Percentiles rank a stretch among this genome's conserved stretches.
Conservation (phyloP, 163 green algal species). For the Scenedesmus sp. region DNA sequence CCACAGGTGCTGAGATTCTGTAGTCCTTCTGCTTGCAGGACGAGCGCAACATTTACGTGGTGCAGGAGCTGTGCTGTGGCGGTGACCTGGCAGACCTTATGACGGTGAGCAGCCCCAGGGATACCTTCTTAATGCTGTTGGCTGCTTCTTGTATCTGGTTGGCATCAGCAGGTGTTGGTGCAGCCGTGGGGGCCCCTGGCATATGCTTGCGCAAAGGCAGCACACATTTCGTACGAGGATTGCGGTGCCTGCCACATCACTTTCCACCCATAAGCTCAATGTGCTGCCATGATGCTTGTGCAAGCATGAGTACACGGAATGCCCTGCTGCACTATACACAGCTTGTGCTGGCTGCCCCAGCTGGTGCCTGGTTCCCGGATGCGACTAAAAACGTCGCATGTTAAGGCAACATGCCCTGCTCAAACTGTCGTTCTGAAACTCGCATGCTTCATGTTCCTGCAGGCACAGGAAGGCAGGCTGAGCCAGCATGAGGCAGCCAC, state of each 20-base stretch:
- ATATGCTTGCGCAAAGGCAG: neutral
- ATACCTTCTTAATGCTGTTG: neutral
- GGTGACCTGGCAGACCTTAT: slow-evolving; percentile 53
- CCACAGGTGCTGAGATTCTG: too few relatives aligned
- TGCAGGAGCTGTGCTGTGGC: slow-evolving; percentile 51
- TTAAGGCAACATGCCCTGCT: too few relatives aligned
- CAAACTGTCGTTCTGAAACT: too few relatives aligned
- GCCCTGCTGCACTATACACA: too few relatives aligned
- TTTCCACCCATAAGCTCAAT: too few relatives aligned
- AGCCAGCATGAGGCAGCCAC: slow-evolving; percentile 46
- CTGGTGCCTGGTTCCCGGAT: too few relatives aligned
- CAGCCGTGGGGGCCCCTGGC: too few relatives aligned
- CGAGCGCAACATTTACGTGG: slow-evolving; percentile 46
- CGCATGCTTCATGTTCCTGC: slow-evolving; percentile 12
- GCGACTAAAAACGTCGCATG: too few relatives aligned
- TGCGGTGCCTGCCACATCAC: neutral
- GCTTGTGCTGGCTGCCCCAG: too few relatives aligned
- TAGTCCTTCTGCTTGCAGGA: slow-evolving; percentile 7
- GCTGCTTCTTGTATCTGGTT: too few relatives aligned
- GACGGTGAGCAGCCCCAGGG: slow-evolving; percentile 1
- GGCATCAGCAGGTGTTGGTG: too few relatives aligned
- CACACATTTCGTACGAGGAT: neutral
- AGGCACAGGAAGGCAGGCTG: slow-evolving; percentile 41
- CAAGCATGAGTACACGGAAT: too few relatives aligned
- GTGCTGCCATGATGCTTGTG: neutral